phyloP scores from a whole-genome alignment of 345 rosid species.

The Boechera retrofracta region DNA sequence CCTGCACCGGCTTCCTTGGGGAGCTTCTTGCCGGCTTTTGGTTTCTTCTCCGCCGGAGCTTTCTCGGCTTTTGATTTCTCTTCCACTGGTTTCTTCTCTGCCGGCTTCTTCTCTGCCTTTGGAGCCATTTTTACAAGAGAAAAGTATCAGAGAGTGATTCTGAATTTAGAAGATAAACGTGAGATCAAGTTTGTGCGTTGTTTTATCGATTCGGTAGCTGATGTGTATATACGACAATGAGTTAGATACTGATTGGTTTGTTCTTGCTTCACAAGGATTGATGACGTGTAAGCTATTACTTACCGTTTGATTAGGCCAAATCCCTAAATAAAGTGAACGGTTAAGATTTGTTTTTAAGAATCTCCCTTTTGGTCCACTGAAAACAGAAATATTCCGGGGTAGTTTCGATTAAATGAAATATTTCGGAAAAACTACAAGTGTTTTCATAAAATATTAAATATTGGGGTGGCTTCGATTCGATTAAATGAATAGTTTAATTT shows the following conservation, averaged over 20 bases:
- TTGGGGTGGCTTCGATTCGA: too few relatives aligned
- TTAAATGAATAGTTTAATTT: too few relatives aligned
- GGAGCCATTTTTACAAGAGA: conserved; percentile 49
- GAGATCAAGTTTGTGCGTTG: background rate
- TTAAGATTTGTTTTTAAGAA: background rate
- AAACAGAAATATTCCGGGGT: too few relatives aligned
- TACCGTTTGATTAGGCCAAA: conserved; percentile 36
- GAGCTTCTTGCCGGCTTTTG: conserved; percentile 58
- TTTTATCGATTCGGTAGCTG: rapidly evolving
- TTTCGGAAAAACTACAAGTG: too few relatives aligned
- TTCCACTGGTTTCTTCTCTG: conserved; percentile 53
- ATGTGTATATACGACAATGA: conserved; percentile 31
- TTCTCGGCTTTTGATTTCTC: conserved; percentile 58
- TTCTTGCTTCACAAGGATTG: conserved; percentile 41
- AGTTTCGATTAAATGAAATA: too few relatives aligned
- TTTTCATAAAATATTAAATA: too few relatives aligned
- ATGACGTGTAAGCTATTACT: background rate
- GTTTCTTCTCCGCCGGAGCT: conserved; percentile 62
- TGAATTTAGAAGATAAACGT: background rate
- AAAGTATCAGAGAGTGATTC: background rate
- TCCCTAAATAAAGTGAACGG: conserved; percentile 31
- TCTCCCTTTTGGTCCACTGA: background rate
- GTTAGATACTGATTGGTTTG: conserved; percentile 27
- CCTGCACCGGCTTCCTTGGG: conserved; percentile 51
- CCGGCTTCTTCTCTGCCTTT: conserved; percentile 48